Evolutionary conservation across 2,329 filamentous ascomycete genomes (phyloP).

Genomic region (Sphaceloma murrayae): DNA sequence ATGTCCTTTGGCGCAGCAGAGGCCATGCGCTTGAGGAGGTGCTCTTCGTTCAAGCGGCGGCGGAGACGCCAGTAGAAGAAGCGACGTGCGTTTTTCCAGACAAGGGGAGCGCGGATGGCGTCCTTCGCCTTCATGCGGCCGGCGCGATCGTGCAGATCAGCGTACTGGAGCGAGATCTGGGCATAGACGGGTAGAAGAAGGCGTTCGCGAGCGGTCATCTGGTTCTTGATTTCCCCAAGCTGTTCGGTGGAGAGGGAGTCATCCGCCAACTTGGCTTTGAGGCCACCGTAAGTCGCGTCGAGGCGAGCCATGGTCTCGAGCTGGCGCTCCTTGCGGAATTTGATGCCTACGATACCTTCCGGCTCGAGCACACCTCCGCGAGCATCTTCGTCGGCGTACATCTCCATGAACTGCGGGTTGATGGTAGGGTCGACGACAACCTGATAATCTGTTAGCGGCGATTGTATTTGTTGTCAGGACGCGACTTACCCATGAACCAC

Average conservation of each 20-base stretch:
- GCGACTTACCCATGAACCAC: constrained; percentile 75
- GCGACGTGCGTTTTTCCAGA: constrained; percentile 80
- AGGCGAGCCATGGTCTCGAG: constrained; percentile 94
- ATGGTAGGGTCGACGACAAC: constrained; percentile 98
- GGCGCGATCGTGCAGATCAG: constrained; percentile 91
- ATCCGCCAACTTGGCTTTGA: constrained; percentile 68
- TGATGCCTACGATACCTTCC: constrained; percentile 97
- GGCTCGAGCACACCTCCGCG: constrained; percentile 96
- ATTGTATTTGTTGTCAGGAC: constrained; percentile 5
- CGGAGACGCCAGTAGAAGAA: constrained; percentile 99
- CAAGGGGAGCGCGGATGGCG: constrained; percentile 71
- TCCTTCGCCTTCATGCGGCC: constrained; percentile 98
- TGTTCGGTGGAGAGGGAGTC: constrained; percentile 62
- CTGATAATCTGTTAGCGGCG: constrained; percentile 32
- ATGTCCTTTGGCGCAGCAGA: constrained; percentile 27
- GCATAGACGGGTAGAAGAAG: constrained; percentile 83
- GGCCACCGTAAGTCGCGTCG: constrained; percentile 69
- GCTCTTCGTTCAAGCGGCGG: constrained; percentile 92
- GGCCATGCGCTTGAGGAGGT: constrained; percentile 83
- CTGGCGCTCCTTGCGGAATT: constrained; percentile 95
- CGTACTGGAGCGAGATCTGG: constrained; percentile 94
- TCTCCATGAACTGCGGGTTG: constrained; percentile 94
- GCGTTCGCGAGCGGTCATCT: constrained; percentile 80
- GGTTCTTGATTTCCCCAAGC: constrained; percentile 65
- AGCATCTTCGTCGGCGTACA: constrained; percentile 94